Conservation (phyloP, 495 filamentous ascomycete genomes). For the Penicillium flavigenum region DNA sequence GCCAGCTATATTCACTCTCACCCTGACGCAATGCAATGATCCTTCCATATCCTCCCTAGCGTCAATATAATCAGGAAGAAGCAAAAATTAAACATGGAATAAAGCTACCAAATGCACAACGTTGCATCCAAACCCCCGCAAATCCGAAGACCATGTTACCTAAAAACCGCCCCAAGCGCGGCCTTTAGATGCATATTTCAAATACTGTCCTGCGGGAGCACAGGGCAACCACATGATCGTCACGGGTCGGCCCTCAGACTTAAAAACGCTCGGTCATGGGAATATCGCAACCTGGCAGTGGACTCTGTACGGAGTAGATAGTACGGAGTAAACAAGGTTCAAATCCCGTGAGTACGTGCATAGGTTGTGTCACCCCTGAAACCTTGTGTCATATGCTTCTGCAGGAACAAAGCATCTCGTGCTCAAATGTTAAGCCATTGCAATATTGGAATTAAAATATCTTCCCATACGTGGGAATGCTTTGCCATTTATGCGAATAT, state of each 20-base stretch:
- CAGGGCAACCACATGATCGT: background rate
- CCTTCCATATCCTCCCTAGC: background rate
- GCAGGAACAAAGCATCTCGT: conserved; percentile 2
- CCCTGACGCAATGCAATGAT: background rate
- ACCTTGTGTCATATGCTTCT: conserved; percentile 3
- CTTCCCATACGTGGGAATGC: background rate
- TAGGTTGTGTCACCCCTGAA: background rate
- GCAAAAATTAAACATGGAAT: background rate
- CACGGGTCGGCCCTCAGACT: conserved; percentile 11
- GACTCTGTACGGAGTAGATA: too few relatives aligned
- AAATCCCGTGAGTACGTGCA: background rate
- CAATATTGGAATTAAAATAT: background rate
- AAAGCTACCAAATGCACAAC: background rate
- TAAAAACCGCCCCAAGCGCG: background rate
- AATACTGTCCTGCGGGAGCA: background rate
- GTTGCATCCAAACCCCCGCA: background rate
- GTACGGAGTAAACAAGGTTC: background rate
- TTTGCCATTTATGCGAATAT: background rate
- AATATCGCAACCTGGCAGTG: background rate
- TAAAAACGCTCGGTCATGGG: background rate
- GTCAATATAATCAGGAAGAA: background rate
- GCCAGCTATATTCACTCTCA: background rate
- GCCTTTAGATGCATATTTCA: background rate
- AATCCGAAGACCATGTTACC: background rate
- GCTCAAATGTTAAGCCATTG: background rate